Base-by-base conservation (phyloP, 345 rosid species). In the Fremontodendron californicum region DNA sequence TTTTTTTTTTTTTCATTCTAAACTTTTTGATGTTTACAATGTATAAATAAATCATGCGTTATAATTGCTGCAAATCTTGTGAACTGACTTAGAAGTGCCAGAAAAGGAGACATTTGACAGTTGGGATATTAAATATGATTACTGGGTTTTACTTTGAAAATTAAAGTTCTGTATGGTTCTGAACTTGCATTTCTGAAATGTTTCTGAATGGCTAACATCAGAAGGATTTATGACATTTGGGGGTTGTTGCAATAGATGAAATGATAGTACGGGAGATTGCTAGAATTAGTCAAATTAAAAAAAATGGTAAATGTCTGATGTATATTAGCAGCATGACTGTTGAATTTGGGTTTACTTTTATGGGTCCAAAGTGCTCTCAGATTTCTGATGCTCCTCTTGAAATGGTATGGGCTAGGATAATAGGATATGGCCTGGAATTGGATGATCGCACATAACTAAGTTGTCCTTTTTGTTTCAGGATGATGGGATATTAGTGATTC, bases 401-500 rank as follows among this genome's bases (percentile, higher is more conserved):
- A 65, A 39, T 65, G 48, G 8, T n/a, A 43, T 43, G 73, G 4
- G 0, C 3, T 9, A 9, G 60, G 60, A 48, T 71, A 12, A 49
- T 71, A 71, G 60, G 40, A 37, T 46, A 35, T 63, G 25, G 12
- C 43, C 13, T 35, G 43, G 68, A 63, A 63, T 35, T 35, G 43
- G 25, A 63, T 63, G 43, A 35, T 63, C 43, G 35, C 25, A 19
- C 6, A 8, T 68, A 54, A 42, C 73, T 42, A 23, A 19, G 9
- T 72, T 55, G 48, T 75, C 51, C 1, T 61, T 48, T 49, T 73
- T 23, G 33, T 65, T 74, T 33, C 86, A 94, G 98, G 97, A 91
- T 80, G 91, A 90, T 78, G 89, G 89, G 51, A 88, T 95, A 83
- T 81, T 95, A 73, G 92, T 89, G 48, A 87, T 95, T 80, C 99